Evolutionary conservation across 768 basidiomycete species (phyloP).

Genomic region (Suillus variegatus): DNA sequence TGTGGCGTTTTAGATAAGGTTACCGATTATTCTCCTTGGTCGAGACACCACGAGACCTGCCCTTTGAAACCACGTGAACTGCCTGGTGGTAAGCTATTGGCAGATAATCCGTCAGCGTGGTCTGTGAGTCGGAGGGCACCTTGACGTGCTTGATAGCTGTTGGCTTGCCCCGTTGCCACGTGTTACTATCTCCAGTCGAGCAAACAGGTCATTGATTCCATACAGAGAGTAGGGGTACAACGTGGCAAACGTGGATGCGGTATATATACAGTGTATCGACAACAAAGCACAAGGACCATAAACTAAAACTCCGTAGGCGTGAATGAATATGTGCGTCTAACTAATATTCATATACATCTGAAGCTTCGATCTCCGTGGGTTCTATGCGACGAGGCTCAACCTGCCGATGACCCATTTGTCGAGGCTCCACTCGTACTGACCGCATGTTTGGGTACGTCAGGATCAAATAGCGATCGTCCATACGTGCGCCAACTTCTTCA

Average conservation of each 20-base stretch:
- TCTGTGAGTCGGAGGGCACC: neutral
- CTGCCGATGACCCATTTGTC: constrained; percentile 23
- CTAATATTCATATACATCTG: constrained; percentile 35
- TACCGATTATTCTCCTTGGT: neutral
- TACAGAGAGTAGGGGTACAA: neutral
- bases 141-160: neutral
- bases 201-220: neutral
- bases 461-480: constrained; percentile 60
- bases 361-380: constrained; percentile 32
- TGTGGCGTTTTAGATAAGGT: constrained; percentile 2
- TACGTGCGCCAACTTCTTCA: constrained; percentile 69
- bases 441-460: constrained; percentile 61
- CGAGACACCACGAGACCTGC: constrained; percentile 4
- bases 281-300: constrained; percentile 13
- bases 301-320: constrained; percentile 9
- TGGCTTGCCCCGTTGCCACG: neutral
- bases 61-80: neutral
- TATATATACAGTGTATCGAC: constrained; percentile 12
- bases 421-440: constrained; percentile 35
- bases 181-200: neutral
- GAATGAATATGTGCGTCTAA: constrained; percentile 11
- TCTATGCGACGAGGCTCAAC: constrained; percentile 32
- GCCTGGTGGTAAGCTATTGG: neutral
- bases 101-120: neutral
- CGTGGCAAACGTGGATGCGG: constrained; percentile 8